These are phyloP conservation scores for Tulasnella sp. DNA, from an alignment of 768 basidiomycete species.

Conservation along the genomic window DNA sequence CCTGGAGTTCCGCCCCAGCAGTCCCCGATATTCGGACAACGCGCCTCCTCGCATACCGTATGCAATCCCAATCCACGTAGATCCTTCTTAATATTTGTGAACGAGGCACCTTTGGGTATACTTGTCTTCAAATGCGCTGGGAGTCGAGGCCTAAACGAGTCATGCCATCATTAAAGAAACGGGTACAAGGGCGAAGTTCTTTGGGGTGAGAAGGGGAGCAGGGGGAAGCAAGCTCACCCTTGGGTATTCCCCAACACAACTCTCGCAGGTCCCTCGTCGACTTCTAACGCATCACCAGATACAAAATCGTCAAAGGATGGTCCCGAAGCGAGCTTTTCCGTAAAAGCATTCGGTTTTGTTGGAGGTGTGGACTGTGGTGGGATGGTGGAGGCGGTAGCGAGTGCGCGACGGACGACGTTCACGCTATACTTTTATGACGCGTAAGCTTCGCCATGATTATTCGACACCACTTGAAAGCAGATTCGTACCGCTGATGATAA, in stretches of 20 bases:
- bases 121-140: constrained; percentile 83
- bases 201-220: too few species aligned
- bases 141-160: constrained; percentile 77
- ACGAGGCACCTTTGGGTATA: constrained; percentile 82
- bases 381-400: too few species aligned
- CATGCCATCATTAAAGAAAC: constrained; percentile 11
- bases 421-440: too few species aligned
- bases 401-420: too few species aligned
- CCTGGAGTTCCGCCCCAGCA: constrained; percentile 80
- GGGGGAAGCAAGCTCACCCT: constrained; percentile 36
- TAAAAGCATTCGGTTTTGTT: constrained; percentile 10
- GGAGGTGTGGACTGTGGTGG: constrained; percentile 5
- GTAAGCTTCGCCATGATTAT: too few species aligned
- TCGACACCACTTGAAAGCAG: too few species aligned
- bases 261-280: constrained; percentile 33
- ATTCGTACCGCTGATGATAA: too few species aligned
- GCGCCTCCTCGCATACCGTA: constrained; percentile 97
- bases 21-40: constrained; percentile 99
- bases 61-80: constrained; percentile 82
- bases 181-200: neutral
- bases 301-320: constrained; percentile 77
- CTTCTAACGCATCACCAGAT: constrained; percentile 34
- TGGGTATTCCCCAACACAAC: constrained; percentile 62
- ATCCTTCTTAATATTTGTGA: constrained; percentile 89
- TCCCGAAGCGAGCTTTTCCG: constrained; percentile 41